Evolutionary conservation across 257 asterid species (phyloP).

Genomic region (Fraxinus excelsior): DNA sequence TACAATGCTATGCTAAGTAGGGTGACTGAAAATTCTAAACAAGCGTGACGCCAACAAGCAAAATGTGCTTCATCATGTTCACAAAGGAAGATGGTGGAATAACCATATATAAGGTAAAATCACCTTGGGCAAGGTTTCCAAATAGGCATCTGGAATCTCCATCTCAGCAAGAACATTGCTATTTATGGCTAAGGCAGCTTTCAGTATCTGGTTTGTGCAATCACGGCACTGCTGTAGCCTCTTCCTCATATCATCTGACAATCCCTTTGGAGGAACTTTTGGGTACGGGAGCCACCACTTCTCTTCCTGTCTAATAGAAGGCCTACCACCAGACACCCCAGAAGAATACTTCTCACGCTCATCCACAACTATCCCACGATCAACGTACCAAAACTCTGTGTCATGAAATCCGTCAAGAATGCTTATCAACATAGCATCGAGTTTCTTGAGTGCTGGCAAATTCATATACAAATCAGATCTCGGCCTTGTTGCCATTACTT

Average conservation of each 20-base stretch:
- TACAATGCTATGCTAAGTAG: not conserved
- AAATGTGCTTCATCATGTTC: constrained; percentile 1
- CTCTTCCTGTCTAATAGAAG: constrained; percentile 93
- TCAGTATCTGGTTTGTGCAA: constrained; percentile 90
- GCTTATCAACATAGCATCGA: constrained; percentile 88
- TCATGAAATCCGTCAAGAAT: constrained; percentile 85
- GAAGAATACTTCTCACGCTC: constrained; percentile 48
- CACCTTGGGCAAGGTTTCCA: constrained; percentile 94
- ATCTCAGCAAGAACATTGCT: constrained; percentile 85
- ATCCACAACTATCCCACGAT: constrained; percentile 73
- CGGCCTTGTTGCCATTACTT: constrained; percentile 80
- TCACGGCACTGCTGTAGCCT: constrained; percentile 92
- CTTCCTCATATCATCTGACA: constrained; percentile 80
- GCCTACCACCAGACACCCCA: constrained; percentile 58
- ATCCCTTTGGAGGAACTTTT: constrained; percentile 83
- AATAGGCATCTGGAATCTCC: constrained; percentile 86
- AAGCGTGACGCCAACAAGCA: not conserved
- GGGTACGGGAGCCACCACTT: constrained; percentile 99
- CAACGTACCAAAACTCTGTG: constrained; percentile 88
- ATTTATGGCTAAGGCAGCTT: constrained; percentile 96
- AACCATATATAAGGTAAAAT: constrained; percentile 10
- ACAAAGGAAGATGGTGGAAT: not conserved
- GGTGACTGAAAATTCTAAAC: not conserved
- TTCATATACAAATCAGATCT: constrained; percentile 83
- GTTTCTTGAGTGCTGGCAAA: constrained; percentile 95